Evolutionary conservation across 1,139 yeast genomes (phyloP), one percentile per base, ranked within the genome.

Genomic region (Candida mesenterica): DNA sequence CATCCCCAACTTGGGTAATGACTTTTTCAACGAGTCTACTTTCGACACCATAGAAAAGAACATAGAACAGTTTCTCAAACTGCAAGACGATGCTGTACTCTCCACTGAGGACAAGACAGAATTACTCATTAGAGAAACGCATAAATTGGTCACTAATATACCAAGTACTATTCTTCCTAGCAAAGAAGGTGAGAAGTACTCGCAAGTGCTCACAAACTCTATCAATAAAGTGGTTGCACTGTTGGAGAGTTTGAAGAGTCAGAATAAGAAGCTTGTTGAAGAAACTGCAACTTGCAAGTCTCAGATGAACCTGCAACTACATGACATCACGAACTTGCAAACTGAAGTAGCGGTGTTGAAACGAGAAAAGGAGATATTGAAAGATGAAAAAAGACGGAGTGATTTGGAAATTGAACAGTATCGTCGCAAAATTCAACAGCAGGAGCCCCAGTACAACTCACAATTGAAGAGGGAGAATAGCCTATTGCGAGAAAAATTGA

Each of bases 401-500:
- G 45, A 45, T 23, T 43, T 46, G 23, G 55, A 43, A 22, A 24
- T 40, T 5, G 41, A 23, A 5, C 48, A 46, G 24, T 32, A 42
- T 15, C 32, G 36, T 18, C 33, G 50, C 15, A 43, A 42, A 25
- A 8, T 37, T 28, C 29, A 27, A 14, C 48, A 48, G 24, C 40
- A 40, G 30, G 42, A 40, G 9, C 45, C 47, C 3, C 51, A 44
- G 15, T 38, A 48, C 18, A 43, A 40, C 29, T 42, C 55, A 14
- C 51, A 43, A 12, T 38, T 58, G 27, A 42, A 41, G 30, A 45
- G 52, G 16, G 69, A 64, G 37, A 63, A 61, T 34, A 57, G 46
- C 10, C 48, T 64, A 20, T 52, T 66, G 26, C 48, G 70, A 19
- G 55, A 53, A 15, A 65, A 65, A 40, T 53, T 65, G 37, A 50